Evolutionary conservation across 768 basidiomycete genomes (phyloP), one percentile per base, ranked within the genome.

Genomic region (Lentinula raphanica): DNA sequence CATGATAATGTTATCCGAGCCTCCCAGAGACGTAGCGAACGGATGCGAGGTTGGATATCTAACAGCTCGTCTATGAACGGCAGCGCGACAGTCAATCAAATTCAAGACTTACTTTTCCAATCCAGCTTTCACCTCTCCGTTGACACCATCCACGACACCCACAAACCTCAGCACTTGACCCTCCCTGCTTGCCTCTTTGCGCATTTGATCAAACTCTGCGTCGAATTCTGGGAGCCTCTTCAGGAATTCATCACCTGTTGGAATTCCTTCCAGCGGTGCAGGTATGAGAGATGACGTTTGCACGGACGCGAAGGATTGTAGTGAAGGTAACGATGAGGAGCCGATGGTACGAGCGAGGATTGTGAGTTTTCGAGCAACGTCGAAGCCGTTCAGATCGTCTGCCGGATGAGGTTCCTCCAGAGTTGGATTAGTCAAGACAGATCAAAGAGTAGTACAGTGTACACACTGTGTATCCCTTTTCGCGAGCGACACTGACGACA

Each of bases 1-100:
- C 79, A 97, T 91, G 69, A 99, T 84, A 68, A 99, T 98, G 70
- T 98, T 98, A 72, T 99, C 97, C 21, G 94, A 94, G 0, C 96
- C 97, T 21, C 93, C 91, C 13, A 99, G 82, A 1, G 95, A 91
- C 1, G 96, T 96, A 3, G 95, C 95, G 67, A 99, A 98, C 1
- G 97, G 90, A 70, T 99, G 97, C 15, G 86, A 83, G 25, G 76
- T 79, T 4, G 94, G 84, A 69, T 98, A 99, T 70, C 95, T 98
- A 61, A 19, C 21, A 0, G 31, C 25, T 19, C 42, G 12, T 39
- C 13, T 31, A 38, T 25, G 23, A 35, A 38, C 17, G 11, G 3
- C 8, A 13, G 4, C 15, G 13, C 8, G 9, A 53, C 7, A n/a
- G 3, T 8, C 2, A 13, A 21, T 15, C 29, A 2, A 38, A 53